These are phyloP conservation scores for Aspergillus candidus DNA, from an alignment of 2,329 filamentous ascomycete genomes.

Conservation along the genomic window DNA sequence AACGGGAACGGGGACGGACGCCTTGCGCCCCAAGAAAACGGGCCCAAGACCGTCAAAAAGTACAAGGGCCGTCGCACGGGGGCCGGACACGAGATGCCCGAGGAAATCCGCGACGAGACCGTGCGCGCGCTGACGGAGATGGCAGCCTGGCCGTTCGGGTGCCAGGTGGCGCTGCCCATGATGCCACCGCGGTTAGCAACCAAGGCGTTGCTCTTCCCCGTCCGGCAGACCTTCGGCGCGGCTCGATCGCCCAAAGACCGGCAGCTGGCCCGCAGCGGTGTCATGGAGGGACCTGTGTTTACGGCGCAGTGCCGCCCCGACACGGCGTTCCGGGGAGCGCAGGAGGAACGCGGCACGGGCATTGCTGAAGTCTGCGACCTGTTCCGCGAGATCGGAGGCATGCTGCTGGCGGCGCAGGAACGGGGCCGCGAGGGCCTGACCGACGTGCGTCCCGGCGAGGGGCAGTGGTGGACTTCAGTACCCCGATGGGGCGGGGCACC, in stretches of 20 bases:
- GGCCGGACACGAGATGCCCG: constrained; percentile 54
- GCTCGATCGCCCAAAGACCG: constrained; percentile 50
- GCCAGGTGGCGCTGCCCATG: constrained; percentile 45
- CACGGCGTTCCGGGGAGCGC: constrained; percentile 44
- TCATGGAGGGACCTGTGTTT: constrained; percentile 54
- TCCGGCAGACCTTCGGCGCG: constrained; percentile 51
- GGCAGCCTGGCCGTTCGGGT: constrained; percentile 53
- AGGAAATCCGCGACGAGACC: constrained; percentile 51
- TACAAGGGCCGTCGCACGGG: constrained; percentile 57
- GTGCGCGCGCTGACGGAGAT: constrained; percentile 54
- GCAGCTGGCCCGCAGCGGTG: constrained; percentile 47
- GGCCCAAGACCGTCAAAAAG: constrained; percentile 19
- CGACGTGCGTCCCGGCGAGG: constrained; percentile 48
- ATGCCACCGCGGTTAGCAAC: constrained; percentile 45
- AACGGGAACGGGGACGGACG: background rate
- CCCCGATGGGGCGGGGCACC: constrained; percentile 52
- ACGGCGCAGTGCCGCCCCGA: constrained; percentile 52
- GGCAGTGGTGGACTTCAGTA: constrained; percentile 55
- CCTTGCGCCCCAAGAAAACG: background rate
- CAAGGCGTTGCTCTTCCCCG: constrained; percentile 49
- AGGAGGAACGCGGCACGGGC: constrained; percentile 25
- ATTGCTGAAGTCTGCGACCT: constrained; percentile 45
- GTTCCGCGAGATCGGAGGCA: constrained; percentile 52
- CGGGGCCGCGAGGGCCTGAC: constrained; percentile 49
- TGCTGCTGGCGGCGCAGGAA: constrained; percentile 56